Base-by-base conservation (phyloP, 2,329 filamentous ascomycete species). In the Fusarium napiforme region DNA sequence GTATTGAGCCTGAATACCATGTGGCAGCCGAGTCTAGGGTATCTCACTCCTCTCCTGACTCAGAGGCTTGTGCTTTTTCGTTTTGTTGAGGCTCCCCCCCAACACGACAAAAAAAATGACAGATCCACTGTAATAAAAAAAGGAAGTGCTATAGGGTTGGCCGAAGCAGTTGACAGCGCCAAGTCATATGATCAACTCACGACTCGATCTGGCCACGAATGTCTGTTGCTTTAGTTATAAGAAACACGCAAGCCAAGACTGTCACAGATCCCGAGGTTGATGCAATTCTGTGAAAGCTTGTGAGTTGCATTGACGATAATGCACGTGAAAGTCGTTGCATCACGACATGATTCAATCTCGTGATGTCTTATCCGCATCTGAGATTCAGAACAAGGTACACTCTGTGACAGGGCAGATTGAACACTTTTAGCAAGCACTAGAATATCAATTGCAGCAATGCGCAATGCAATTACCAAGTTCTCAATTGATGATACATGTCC, bases 11-110 rank as follows among this genome's bases (percentile, higher is more conserved):
- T 21, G 30, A 18, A 40, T n/a, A n/a, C 3, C 43, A 50, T 50
- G 37, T 32, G 21, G 30, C 18, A 50, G 47, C 18, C 14, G 21
- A 28, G 43, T 60, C 45, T 36, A 67, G 61, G 64, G 52, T 67
- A 67, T 16, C 28, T 64, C 7, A 49, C 10, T 36, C 4, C 58
- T 34, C 37, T 56, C 12, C 3, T 60, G 58, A 34, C 28, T 9
- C 18, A 47, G 21, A 57, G 26, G 59, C 60, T 26, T 21, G 32
- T 37, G 60, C 39, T 39, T 62, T 56, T 57, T 43, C 2, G 21
- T 67, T 67, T 67, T 67, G 63, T 67, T 67, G 61, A 45, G 60
- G 32, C 2, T 15, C 45, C 12, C 39, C 53, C 64, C 39, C 53
- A 67, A 67, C 63, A 59, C 32, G 56, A 52, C 46, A 18, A 36